A percentile compares a stretch with the other conserved stretches of the same genome.
Evolutionary conservation across 192 early-diverging fungal genomes (phyloP).

Genomic region (Haplosporangium gracile): DNA sequence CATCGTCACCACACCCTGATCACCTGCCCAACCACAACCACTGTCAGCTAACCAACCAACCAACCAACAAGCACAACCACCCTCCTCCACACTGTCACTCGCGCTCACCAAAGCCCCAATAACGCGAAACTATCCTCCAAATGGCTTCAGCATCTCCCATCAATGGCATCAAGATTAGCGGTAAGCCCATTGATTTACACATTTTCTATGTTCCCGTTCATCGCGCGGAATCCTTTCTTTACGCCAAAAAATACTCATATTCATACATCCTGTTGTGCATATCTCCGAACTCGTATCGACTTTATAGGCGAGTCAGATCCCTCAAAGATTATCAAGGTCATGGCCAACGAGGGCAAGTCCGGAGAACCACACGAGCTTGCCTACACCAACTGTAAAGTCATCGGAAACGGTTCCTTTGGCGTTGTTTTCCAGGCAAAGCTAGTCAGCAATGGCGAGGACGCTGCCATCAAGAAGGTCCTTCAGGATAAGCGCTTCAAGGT

Average conservation of each 20-base stretch:
- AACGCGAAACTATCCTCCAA: background rate
- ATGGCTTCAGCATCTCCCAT: constrained; percentile 52
- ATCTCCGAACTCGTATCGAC: background rate
- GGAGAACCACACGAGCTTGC: constrained; percentile 88
- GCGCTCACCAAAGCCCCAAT: background rate
- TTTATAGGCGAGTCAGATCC: constrained; percentile 65
- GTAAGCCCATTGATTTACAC: constrained; percentile 16
- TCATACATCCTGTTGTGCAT: background rate
- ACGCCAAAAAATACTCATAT: background rate
- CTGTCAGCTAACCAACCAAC: background rate
- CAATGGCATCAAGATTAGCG: constrained; percentile 57
- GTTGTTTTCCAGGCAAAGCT: constrained; percentile 97
- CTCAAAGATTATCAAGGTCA: constrained; percentile 77
- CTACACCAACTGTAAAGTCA: constrained; percentile 93
- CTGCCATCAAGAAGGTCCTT: constrained; percentile 98
- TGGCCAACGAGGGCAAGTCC: constrained; percentile 89
- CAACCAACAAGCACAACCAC: background rate
- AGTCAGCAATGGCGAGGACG: constrained; percentile 80
- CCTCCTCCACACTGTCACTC: background rate
- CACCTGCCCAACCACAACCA: background rate
- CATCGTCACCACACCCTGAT: background rate
- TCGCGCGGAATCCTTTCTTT: background rate
- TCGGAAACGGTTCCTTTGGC: constrained; percentile 98
- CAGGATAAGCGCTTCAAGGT: constrained; percentile 99
- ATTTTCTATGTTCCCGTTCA: background rate